Percentiles rank a stretch among this genome's conserved stretches.
These are phyloP conservation scores for Argentina anserina DNA, from an alignment of 306 rosid genomes.

Conservation along the genomic window DNA sequence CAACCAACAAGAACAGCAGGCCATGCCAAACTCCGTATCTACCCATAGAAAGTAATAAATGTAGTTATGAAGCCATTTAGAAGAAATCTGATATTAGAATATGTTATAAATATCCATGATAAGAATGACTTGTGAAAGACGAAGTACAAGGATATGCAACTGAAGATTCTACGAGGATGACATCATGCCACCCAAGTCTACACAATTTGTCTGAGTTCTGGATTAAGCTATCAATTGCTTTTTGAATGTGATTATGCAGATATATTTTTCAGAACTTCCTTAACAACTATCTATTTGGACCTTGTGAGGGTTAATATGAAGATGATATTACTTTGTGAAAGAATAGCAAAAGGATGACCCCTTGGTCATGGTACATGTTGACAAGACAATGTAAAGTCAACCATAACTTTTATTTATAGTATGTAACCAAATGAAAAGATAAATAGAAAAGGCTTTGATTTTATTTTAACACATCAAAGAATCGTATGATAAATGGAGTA, in stretches of 20 bases:
- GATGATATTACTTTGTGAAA: too few species aligned
- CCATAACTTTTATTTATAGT: background rate
- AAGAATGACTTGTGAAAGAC: conserved; percentile 3
- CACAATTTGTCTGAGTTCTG: background rate
- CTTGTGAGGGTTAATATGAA: background rate
- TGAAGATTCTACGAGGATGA: background rate
- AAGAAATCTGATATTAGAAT: conserved; percentile 1
- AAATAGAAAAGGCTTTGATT: background rate
- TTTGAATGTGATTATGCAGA: background rate
- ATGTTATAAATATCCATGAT: background rate
- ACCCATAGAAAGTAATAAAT: conserved; percentile 26
- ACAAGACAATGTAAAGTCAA: conserved; percentile 2
- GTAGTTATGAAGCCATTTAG: conserved; percentile 17
- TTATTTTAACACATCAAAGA: background rate
- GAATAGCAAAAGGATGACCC: background rate
- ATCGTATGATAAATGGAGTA: background rate
- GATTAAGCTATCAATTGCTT: background rate
- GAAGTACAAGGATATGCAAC: background rate
- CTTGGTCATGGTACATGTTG: background rate
- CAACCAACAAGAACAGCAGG: conserved; percentile 69
- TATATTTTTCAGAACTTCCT: background rate
- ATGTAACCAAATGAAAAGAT: background rate
- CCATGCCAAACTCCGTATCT: conserved; percentile 86
- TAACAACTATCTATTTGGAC: background rate
- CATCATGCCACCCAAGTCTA: background rate